Evolutionary conservation across 1,139 yeast genomes (phyloP), one percentile per base, ranked within the genome.

Genomic region (Blastobotrys apis): DNA sequence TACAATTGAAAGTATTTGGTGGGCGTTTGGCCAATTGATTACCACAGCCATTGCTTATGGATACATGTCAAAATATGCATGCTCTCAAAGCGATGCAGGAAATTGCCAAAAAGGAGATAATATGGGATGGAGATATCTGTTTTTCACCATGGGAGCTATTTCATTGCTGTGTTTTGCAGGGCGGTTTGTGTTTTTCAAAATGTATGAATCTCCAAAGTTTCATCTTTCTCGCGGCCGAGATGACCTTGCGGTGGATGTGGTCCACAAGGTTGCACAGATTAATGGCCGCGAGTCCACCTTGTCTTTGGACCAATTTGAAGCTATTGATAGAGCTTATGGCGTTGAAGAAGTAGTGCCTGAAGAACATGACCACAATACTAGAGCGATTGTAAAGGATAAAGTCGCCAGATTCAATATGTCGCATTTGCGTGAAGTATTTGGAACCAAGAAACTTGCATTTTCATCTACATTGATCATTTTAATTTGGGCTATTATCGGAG

Each of bases 21-120:
- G 82, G 82, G 80, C 80, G 45, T 62, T 78, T 49, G 83, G 83
- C 37, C 81, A 77, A 60, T 72, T 80, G 1, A 62, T 78, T 34
- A 75, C 78, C 4, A 68, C 66, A 20, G 62, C 75, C 17, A 54
- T 77, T 32, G 74, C 79, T 2, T 78, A 80, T 78, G 80, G 78
- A 0, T 73, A 75, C 43, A 59, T 78, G 41, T 9, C 25, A n/a
- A 10, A 35, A 5, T 64, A 65, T 48, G 68, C 77, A 6, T 78
- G 83, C 61, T 42, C 31, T 9, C 35, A 31, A 27, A 58, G 58
- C 1, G 50, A 53, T 10, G 61, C 60, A 9, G 66, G 54, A 9
- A 40, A 65, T 47, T 77, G 82, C 61, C 67, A 72, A 9, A 65
- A 74, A n/a, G 57, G 60, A 16, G 56, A 60, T 4, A 78, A 78